phyloP scores from a whole-genome alignment of 306 rosid species.

The Lagenaria siceraria region DNA sequence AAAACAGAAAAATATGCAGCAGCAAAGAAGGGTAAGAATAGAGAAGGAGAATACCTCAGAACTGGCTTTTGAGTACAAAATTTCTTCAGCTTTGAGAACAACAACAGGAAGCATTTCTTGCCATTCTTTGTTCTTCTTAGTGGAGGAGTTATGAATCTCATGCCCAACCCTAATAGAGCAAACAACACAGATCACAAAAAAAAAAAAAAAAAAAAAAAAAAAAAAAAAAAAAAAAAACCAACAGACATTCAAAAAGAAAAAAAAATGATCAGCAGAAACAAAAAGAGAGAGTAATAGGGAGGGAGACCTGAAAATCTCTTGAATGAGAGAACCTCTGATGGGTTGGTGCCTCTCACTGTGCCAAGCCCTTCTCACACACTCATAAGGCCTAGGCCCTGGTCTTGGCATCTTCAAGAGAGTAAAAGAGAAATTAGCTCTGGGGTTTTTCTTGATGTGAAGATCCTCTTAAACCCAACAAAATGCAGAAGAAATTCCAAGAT shows the following conservation, averaged over 20 bases:
- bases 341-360: constrained; percentile 76
- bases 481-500: not conserved
- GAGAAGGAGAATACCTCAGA: constrained; percentile 37
- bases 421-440: not conserved
- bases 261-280: not conserved
- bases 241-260: not conserved
- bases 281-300: not conserved
- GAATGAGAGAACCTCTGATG: constrained; percentile 69
- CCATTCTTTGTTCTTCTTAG: constrained; percentile 71
- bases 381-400: constrained; percentile 64
- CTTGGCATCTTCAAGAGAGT: constrained; percentile 40
- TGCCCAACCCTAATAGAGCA: constrained; percentile 39
- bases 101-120: constrained; percentile 77
- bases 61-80: constrained; percentile 75
- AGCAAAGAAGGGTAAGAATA: not conserved
- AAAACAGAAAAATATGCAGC: not conserved
- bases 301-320: constrained; percentile 69
- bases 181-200: not conserved
- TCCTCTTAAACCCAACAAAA: not conserved
- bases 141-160: constrained; percentile 44
- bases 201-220: not conserved
- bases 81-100: constrained; percentile 62
- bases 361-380: constrained; percentile 76
- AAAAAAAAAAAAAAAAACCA: not conserved
- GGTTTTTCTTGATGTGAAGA: not conserved